Conservation (phyloP, 805 yeast genomes). For the Metschnikowia anglica region DNA sequence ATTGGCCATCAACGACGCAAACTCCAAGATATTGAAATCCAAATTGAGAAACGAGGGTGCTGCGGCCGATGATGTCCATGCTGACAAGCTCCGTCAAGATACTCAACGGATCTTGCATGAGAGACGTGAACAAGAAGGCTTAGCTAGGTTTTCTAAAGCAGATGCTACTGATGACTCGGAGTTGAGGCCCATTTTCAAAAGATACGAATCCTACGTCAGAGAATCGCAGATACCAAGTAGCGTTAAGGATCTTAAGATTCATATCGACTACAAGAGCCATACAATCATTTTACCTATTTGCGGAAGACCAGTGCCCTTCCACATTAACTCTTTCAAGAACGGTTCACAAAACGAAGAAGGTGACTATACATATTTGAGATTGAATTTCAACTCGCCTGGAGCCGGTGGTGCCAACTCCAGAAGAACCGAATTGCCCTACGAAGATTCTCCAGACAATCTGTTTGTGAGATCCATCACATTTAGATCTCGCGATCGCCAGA, state of each 20-base stretch:
- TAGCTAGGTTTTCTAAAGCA: slow-evolving; percentile 75
- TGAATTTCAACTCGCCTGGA: slow-evolving; percentile 93
- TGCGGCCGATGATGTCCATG: slow-evolving; percentile 62
- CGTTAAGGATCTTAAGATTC: slow-evolving; percentile 80
- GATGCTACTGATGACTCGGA: slow-evolving; percentile 67
- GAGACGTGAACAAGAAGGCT: slow-evolving; percentile 82
- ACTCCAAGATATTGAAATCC: slow-evolving; percentile 71
- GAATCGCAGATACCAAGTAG: slow-evolving; percentile 87
- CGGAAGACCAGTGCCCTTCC: slow-evolving; percentile 98
- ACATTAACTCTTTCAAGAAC: slow-evolving; percentile 87
- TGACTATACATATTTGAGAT: slow-evolving; percentile 83
- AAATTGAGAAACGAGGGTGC: slow-evolving; percentile 76
- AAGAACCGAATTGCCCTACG: slow-evolving; percentile 84
- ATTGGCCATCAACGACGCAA: slow-evolving; percentile 32
- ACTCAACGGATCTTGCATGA: slow-evolving; percentile 82
- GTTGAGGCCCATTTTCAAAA: slow-evolving; percentile 73
- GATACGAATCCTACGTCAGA: slow-evolving; percentile 90
- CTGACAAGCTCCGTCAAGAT: slow-evolving; percentile 76
- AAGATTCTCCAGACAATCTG: slow-evolving; percentile 80
- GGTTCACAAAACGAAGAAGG: slow-evolving; percentile 97
- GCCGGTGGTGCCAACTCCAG: slow-evolving; percentile 66
- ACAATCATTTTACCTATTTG: slow-evolving; percentile 86
- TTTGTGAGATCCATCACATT: slow-evolving; percentile 84
- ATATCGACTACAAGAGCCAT: slow-evolving; percentile 84
- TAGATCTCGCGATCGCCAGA: slow-evolving; percentile 85